These are phyloP conservation scores for Tetrahymena borealis DNA, from an alignment of 73 alveolate genomes.

Conservation along the genomic window DNA sequence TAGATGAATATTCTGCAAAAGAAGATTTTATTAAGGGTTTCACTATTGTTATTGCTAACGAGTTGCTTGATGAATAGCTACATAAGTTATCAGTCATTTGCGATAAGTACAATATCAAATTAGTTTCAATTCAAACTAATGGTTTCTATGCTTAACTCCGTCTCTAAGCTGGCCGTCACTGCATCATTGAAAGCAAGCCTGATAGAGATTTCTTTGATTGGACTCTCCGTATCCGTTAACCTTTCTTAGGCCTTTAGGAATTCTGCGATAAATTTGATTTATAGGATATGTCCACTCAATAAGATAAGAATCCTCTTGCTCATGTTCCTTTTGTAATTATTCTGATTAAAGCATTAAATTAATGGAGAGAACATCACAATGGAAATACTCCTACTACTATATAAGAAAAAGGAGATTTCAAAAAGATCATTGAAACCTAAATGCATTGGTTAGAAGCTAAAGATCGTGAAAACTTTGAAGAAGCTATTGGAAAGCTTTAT, in stretches of 20 bases:
- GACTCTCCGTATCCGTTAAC: slow-evolving; percentile 59
- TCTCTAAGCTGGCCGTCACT: slow-evolving; percentile 64
- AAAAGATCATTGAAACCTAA: slow-evolving; percentile 35
- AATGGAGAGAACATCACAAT: slow-evolving; percentile 58
- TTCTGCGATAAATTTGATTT: slow-evolving; percentile 55
- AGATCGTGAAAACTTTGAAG: slow-evolving; percentile 65
- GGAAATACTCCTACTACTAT: slow-evolving; percentile 55
- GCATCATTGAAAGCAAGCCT: slow-evolving; percentile 78
- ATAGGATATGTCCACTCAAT: slow-evolving; percentile 9
- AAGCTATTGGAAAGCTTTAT: slow-evolving; percentile 71
- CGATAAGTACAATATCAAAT: slow-evolving; percentile 47
- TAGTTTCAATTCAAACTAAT: slow-evolving; percentile 65
- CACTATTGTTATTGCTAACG: slow-evolving; percentile 45
- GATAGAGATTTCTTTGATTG: slow-evolving; percentile 65
- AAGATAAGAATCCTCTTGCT: slow-evolving; percentile 58
- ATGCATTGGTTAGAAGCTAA: slow-evolving; percentile 53
- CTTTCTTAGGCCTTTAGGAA: slow-evolving; percentile 69
- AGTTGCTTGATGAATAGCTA: slow-evolving; percentile 21
- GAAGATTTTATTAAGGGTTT: slow-evolving; percentile 19
- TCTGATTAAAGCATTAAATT: slow-evolving; percentile 59
- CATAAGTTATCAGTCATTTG: slow-evolving; percentile 28
- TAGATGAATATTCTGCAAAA: slow-evolving; percentile 15
- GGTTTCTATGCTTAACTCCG: slow-evolving; percentile 83
- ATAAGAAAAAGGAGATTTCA: slow-evolving; percentile 72
- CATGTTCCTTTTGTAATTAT: slow-evolving; percentile 86